Evolutionary conservation across 257 asterid species (phyloP).

Genomic region (Ajuga chamaepitys): DNA sequence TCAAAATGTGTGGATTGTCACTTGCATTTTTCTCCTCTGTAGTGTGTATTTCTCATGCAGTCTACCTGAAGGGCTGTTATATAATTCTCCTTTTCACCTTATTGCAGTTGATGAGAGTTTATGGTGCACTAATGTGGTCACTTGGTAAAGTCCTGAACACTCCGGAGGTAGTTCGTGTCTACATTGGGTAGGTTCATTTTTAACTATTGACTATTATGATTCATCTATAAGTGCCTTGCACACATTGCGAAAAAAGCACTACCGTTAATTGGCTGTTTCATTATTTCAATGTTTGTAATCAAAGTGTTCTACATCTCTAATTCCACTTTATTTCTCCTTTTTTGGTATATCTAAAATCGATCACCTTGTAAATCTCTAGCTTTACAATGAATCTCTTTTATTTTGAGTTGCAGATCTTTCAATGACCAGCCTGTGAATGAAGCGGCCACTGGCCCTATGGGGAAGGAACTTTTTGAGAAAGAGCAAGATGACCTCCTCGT

Average conservation of each 20-base stretch:
- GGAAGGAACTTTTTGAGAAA: slow-evolving; percentile 83
- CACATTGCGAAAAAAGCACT: background rate
- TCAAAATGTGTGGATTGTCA: background rate
- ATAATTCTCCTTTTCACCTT: background rate
- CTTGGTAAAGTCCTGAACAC: slow-evolving; percentile 92
- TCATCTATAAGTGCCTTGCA: background rate
- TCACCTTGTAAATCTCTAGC: background rate
- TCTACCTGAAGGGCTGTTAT: background rate
- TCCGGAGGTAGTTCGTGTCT: slow-evolving; percentile 92
- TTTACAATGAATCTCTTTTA: background rate
- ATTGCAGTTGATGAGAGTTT: slow-evolving; percentile 87
- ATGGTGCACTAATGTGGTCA: slow-evolving; percentile 99
- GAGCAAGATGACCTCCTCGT: slow-evolving; percentile 90
- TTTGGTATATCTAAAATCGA: background rate
- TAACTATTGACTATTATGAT: background rate
- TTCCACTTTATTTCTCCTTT: background rate
- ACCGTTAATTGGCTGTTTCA: no score
- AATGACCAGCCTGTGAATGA: slow-evolving; percentile 76
- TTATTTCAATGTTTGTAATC: no score
- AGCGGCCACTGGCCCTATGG: slow-evolving; percentile 57
- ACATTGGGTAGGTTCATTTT: slow-evolving; percentile 62
- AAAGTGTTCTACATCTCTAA: background rate
- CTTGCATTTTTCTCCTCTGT: background rate
- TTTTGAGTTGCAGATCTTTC: slow-evolving; percentile 48
- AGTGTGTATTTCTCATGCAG: background rate